Conservation (phyloP, 495 filamentous ascomycete species). For the Aspergillus incahuasiensis region DNA sequence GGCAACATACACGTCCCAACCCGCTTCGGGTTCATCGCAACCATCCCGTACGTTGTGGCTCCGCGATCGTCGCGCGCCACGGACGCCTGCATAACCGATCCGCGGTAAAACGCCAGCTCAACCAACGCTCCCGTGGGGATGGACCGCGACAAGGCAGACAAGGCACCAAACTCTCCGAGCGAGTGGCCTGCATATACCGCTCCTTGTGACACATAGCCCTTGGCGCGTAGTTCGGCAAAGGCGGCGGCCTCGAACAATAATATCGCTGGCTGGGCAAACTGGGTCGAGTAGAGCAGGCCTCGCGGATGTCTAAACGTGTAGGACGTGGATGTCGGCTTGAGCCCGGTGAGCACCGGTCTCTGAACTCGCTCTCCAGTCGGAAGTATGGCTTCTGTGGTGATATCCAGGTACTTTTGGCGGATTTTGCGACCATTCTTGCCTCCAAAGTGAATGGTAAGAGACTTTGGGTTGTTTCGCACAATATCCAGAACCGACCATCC, state of each 20-base stretch:
- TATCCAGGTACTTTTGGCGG: conserved; percentile 31
- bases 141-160: conserved; percentile 25
- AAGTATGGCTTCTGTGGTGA: conserved; percentile 18
- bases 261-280: conserved; percentile 42
- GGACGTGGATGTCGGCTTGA: conserved; percentile 21
- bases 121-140: conserved; percentile 26
- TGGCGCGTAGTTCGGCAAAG: conserved; percentile 26
- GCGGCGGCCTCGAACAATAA: conserved; percentile 33
- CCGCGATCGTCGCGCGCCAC: conserved; percentile 28
- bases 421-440: conserved; percentile 31
- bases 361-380: conserved; percentile 11
- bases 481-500: conserved; percentile 36
- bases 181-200: conserved; percentile 39
- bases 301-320: conserved; percentile 30
- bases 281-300: conserved; percentile 36
- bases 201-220: conserved; percentile 24
- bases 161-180: conserved; percentile 37
- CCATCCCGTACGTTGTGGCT: conserved; percentile 33
- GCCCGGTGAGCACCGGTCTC: conserved; percentile 18
- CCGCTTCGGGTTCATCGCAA: conserved; percentile 36
- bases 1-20: conserved; percentile 24
- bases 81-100: conserved; percentile 37
- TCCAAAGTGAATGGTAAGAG: conserved; percentile 38
- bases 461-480: conserved; percentile 36
- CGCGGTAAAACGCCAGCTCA: conserved; percentile 39